Base-by-base conservation (phyloP, 345 rosid species). In the Hypericum perforatum region DNA sequence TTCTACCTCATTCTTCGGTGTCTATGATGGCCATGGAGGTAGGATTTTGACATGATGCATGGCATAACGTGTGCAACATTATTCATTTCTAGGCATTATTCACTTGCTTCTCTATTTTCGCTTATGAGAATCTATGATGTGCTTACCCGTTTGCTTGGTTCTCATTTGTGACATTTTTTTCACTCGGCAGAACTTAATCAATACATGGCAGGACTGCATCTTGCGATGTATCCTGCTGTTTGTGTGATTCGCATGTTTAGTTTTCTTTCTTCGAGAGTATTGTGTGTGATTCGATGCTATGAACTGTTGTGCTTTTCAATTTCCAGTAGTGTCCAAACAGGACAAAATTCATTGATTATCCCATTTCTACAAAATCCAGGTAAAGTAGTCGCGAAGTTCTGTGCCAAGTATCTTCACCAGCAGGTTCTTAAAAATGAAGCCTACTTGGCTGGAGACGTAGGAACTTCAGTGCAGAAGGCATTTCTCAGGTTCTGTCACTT, bases 1-100 rank as follows among this genome's bases (percentile, higher is more conserved):
- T 58, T 67, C 76, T 54, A 83, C 97, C 65, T 82, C 95, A 8
- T 89, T 92, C 85, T 88, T 85, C 64, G 97, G 98, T 70, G 97
- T 92, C 49, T 88, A 82, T 73, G 97, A 89, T 80, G 98, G 97
- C 56, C 98, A 92, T 71, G 98, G 98, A 85, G 96, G 98, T 90
- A 79, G 69, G 71, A 68, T 42, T 64, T 57, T n/a, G 58, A 59
- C 58, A 52, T 67, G 41, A 56, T 41, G n/a, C 65, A 54, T 58
- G 12, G 13, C 46, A 56, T 37, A 41, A 13, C 37, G 13, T 46
- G 7, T 37, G 44, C 9, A 40, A 15, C 7, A 11, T 50, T 6
- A 3, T 36, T 37, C 14, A 36, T 59, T 56, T 61, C 32, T 13
- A 58, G 61, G 7, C 7, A 11, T 41, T 12, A 39, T 41, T 38